Conservation (phyloP, 78 protist genomes). For the Anaeramoeba ignava region DNA sequence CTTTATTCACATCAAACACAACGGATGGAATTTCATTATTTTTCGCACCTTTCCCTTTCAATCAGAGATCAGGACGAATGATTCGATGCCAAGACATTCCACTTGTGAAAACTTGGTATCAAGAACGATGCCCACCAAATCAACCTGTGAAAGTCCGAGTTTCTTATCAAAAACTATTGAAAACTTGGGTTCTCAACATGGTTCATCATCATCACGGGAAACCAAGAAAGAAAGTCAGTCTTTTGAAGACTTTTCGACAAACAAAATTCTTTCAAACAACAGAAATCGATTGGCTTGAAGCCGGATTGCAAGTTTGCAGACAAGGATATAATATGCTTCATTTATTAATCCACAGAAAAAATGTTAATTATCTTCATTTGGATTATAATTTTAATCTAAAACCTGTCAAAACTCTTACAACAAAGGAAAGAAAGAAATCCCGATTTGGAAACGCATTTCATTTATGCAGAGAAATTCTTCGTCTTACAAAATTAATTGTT, state of each 20-base stretch:
- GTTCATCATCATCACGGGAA: slow-evolving; percentile 50
- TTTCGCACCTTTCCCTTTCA: slow-evolving; percentile 95
- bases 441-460: slow-evolving; percentile 99
- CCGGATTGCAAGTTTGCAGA: slow-evolving; percentile 97
- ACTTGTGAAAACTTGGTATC: slow-evolving; percentile 60
- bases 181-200: slow-evolving; percentile 80
- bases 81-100: slow-evolving; percentile 65
- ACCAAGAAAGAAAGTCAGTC: slow-evolving; percentile 39
- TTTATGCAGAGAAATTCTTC: slow-evolving; percentile 90
- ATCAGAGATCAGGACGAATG: slow-evolving; percentile 71
- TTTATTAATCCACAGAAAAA: slow-evolving; percentile 95
- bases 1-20: slow-evolving; percentile 73
- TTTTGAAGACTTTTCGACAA: slow-evolving; percentile 49
- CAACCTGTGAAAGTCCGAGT: slow-evolving; percentile 94
- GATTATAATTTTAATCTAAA: slow-evolving; percentile 99
- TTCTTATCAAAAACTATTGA: slow-evolving; percentile 93
- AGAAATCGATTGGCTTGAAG: slow-evolving; percentile 99
- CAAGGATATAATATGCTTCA: slow-evolving; percentile 99
- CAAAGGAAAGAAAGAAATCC: slow-evolving; percentile 98
- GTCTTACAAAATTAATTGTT: slow-evolving; percentile 91
- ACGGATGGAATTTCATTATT: slow-evolving; percentile 76
- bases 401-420: slow-evolving; percentile 98
- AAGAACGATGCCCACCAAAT: slow-evolving; percentile 85
- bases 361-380: slow-evolving; percentile 93
- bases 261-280: slow-evolving; percentile 96